Base-by-base conservation (phyloP, 352 stramenopile species). In the Hyaloperonospora brassicae region DNA sequence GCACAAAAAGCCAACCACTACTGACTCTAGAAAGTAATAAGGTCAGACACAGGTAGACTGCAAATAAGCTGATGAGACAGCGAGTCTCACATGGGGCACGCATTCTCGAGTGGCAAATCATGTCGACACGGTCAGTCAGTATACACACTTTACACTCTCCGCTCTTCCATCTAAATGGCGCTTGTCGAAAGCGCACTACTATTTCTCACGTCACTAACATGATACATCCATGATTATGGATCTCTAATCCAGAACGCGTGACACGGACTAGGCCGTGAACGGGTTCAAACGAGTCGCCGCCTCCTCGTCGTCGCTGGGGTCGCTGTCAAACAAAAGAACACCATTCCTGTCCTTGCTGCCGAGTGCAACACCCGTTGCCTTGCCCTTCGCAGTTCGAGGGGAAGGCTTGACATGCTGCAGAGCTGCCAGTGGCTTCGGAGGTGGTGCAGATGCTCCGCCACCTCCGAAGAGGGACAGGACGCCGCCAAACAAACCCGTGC, bases 401-500 rank as follows among this genome's bases (percentile, higher is more conserved):
- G 61, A 68, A 34, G 65, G 52, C 31, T 74, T 70, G 22, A 80
- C 67, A 39, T 72, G 68, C 23, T 59, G 43, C 2, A 73, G 76
- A 41, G 78, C 70, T 17, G 75, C 74, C 44, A 91, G 56, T 8
- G 76, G 65, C 48, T 86, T 91, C 1, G 76, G 73, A 0, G 63
- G 48, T 6, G 76, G 60, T 1, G 70, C 40, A 5, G 68, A 46
- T 0, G 64, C 25, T 6, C 59, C 55, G 39, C 54, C 54, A 7
- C 66, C 68, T 25, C 76, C 72, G 50, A 88, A 92, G 22, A 89
- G 66, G 5, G 82, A 90, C 39, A 87, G 87, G 22, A 92, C 77
- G 23, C 79, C 73, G 17, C 82, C 78, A 7, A 92, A 66, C 1
- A 92, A 45, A 0, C 81, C 74, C 5, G 64, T 50, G 40, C 52